Evolutionary conservation across 2,329 filamentous ascomycete species (phyloP).

Genomic region (Colletotrichum sp.): DNA sequence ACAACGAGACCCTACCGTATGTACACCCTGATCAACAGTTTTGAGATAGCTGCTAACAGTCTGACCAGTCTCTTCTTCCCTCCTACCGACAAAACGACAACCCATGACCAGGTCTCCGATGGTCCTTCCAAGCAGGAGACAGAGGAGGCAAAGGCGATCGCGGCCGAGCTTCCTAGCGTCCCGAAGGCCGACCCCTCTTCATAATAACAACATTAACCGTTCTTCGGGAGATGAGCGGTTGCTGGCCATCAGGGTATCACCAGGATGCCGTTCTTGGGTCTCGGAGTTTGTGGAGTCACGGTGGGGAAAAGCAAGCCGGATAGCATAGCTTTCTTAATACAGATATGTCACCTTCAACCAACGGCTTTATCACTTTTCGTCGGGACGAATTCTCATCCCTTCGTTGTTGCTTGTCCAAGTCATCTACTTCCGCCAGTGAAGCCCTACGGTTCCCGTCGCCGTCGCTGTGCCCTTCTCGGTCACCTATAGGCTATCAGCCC

Average conservation of each 20-base stretch:
- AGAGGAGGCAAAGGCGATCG: slow-evolving; percentile 29
- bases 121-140: slow-evolving; percentile 26
- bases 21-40: slow-evolving; percentile 35
- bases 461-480: too few relatives aligned
- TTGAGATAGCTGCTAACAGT: neutral
- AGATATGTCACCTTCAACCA: neutral
- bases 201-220: neutral
- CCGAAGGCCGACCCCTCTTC: slow-evolving; percentile 35
- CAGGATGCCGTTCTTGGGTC: neutral
- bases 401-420: too few relatives aligned
- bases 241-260: neutral
- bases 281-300: neutral
- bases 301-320: neutral
- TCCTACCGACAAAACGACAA: slow-evolving; percentile 19
- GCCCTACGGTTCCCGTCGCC: too few relatives aligned
- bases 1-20: slow-evolving; percentile 76
- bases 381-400: neutral
- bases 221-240: neutral
- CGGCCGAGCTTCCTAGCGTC: slow-evolving; percentile 38
- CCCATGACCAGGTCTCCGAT: slow-evolving; percentile 20
- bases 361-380: too few relatives aligned
- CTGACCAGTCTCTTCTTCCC: slow-evolving; percentile 6
- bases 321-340: neutral
- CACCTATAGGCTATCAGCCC: too few relatives aligned
- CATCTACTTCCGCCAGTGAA: too few relatives aligned